A percentile compares a stretch with the other conserved stretches of the same genome.
phyloP scores from a whole-genome alignment of 1,284 basidiomycete species.

The Somion occarium region DNA sequence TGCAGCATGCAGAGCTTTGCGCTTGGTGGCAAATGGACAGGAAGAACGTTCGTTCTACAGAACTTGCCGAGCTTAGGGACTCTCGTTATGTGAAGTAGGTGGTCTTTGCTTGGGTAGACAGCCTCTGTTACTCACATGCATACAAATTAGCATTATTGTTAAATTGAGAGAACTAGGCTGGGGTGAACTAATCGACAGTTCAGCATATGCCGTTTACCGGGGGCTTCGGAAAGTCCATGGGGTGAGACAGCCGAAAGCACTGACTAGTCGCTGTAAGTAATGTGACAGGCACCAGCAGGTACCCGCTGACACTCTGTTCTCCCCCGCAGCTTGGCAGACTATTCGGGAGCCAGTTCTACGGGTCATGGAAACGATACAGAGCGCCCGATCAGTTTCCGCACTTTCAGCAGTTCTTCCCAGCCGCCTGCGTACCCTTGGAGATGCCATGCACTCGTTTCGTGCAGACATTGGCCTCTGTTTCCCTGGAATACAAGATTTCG shows the following conservation, averaged over 20 bases:
- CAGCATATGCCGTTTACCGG: neutral
- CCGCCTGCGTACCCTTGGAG: neutral
- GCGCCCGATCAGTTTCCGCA: neutral
- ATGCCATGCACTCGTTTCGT: neutral
- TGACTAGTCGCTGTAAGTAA: neutral
- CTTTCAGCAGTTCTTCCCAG: neutral
- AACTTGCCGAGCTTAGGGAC: neutral
- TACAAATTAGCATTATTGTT: neutral
- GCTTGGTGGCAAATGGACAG: neutral
- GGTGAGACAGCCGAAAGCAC: neutral
- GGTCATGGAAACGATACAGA: neutral
- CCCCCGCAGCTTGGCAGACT: neutral
- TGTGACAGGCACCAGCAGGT: neutral
- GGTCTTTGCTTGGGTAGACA: neutral
- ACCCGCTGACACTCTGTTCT: neutral
- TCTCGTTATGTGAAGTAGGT: neutral
- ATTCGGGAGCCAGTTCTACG: neutral
- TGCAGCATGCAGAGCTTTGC: neutral
- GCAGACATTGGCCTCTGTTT: neutral
- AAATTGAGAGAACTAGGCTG: neutral
- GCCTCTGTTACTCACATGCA: too few relatives aligned
- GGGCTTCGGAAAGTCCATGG: neutral
- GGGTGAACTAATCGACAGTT: neutral
- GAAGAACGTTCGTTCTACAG: neutral
- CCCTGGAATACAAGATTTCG: neutral